Conservation (phyloP, 1,284 basidiomycete genomes). For the Anthracocystis setariae region DNA sequence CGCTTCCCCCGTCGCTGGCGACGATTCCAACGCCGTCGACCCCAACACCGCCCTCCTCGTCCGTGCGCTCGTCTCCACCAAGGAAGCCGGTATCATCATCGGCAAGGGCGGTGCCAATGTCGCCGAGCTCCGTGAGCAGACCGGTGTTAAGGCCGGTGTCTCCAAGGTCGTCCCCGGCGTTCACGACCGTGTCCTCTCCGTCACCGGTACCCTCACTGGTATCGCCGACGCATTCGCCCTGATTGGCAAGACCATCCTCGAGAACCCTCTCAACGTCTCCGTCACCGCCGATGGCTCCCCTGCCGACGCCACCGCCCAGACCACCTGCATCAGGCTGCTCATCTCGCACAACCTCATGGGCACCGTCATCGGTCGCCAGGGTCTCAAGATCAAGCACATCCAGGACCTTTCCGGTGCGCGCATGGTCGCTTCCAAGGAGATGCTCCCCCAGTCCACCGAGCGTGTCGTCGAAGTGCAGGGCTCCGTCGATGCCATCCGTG, state of each 20-base stretch:
- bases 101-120: constrained; percentile 97
- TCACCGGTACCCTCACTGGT: constrained; percentile 87
- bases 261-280: constrained; percentile 50
- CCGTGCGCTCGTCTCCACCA: constrained; percentile 63
- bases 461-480: constrained; percentile 97
- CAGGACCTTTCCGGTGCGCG: constrained; percentile 67
- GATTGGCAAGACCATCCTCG: constrained; percentile 90
- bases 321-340: constrained; percentile 83
- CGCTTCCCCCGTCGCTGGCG: constrained; percentile 27
- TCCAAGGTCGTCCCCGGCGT: constrained; percentile 97
- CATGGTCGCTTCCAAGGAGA: constrained; percentile 68
- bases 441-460: constrained; percentile 68
- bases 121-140: constrained; percentile 91
- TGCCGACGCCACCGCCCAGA: constrained; percentile 75
- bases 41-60: constrained; percentile 55
- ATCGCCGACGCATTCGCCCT: constrained; percentile 96
- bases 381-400: constrained; percentile 68
- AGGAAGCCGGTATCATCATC: constrained; percentile 67
- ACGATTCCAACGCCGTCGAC: constrained; percentile 37
- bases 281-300: constrained; percentile 71
- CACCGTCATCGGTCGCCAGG: constrained; percentile 67
- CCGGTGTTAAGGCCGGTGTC: constrained; percentile 96
- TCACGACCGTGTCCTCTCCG: constrained; percentile 94
- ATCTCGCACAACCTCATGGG: constrained; percentile 68
- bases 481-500: constrained; percentile 86